A percentile compares a stretch with the other conserved stretches of the same genome.
phyloP scores from a whole-genome alignment of 2,329 filamentous ascomycete genomes.

The Fusarium oxysporum region DNA sequence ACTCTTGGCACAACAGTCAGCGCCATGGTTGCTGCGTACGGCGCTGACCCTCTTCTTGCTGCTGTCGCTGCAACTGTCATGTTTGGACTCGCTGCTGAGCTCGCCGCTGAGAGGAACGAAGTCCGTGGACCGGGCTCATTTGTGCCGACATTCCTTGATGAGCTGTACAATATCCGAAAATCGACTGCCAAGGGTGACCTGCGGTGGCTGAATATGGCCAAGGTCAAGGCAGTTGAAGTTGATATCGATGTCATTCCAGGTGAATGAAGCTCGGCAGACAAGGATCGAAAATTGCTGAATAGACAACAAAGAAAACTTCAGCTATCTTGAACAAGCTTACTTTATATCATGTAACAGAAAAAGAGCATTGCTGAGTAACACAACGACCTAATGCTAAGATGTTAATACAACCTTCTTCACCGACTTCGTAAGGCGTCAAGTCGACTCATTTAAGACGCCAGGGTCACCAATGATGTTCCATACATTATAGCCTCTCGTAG shows the following conservation, averaged over 20 bases:
- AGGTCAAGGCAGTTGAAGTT: slow-evolving; percentile 56
- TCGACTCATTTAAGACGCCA: slow-evolving; percentile 35
- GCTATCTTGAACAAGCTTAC: slow-evolving; percentile 9
- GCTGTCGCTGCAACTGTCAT: slow-evolving; percentile 78
- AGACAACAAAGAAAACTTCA: slow-evolving; percentile 1
- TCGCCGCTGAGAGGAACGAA: slow-evolving; percentile 70
- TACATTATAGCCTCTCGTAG: slow-evolving; percentile 39
- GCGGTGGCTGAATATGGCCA: slow-evolving; percentile 65
- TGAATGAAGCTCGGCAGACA: not conserved
- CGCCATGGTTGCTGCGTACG: slow-evolving; percentile 74
- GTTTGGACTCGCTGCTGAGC: slow-evolving; percentile 80
- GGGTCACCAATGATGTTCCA: slow-evolving; percentile 47
- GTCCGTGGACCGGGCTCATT: slow-evolving; percentile 88
- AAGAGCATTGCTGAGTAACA: not conserved
- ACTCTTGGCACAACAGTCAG: slow-evolving; percentile 85
- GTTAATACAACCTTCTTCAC: not conserved
- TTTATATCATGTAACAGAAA: slow-evolving; percentile 3
- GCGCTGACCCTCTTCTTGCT: slow-evolving; percentile 75
- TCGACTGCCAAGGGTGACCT: slow-evolving; percentile 60
- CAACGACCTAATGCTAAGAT: not conserved
- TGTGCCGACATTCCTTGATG: slow-evolving; percentile 86
- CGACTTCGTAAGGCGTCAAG: not conserved
- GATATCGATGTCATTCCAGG: slow-evolving; percentile 24
- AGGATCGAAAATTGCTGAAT: not conserved
- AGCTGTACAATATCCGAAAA: slow-evolving; percentile 63